phyloP scores from a whole-genome alignment of 169 alveolate genomes.

The Cyclospora cayetanensis region DNA sequence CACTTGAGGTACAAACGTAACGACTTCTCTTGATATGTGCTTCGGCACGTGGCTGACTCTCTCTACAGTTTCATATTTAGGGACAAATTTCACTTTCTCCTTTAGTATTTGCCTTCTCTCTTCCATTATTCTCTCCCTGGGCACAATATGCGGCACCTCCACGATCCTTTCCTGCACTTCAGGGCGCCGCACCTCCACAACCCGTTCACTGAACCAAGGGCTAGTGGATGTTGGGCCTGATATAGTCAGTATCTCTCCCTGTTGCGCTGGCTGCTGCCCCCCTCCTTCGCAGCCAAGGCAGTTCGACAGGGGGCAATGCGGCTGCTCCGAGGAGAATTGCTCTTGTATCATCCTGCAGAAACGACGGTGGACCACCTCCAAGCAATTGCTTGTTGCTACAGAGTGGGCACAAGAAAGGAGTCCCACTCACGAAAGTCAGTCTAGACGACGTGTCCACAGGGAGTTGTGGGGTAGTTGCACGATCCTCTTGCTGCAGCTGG shows the following conservation, averaged over 20 bases:
- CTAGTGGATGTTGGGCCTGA: no score
- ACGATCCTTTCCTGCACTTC: constrained; percentile 12
- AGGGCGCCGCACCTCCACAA: constrained; percentile 27
- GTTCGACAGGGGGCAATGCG: neutral
- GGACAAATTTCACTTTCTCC: constrained; percentile 45
- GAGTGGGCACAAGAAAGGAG: no score
- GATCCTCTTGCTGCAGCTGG: no score
- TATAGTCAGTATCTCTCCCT: no score
- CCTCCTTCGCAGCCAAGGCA: neutral
- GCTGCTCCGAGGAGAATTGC: no score
- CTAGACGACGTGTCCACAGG: no score
- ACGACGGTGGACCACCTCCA: no score
- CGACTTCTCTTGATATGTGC: neutral
- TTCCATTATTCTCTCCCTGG: constrained; percentile 17
- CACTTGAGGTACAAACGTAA: constrained; percentile 49
- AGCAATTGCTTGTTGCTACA: no score
- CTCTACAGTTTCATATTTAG: constrained; percentile 8
- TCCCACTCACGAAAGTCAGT: no score
- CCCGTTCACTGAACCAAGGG: constrained; percentile 33
- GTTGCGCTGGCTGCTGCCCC: no score
- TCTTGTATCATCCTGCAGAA: no score
- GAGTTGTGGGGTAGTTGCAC: no score
- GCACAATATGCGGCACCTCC: constrained; percentile 37
- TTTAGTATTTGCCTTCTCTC: neutral
- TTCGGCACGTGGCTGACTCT: constrained; percentile 44